Evolutionary conservation across 164 flowering plant genomes (phyloP).

Genomic region (Santalum album): DNA sequence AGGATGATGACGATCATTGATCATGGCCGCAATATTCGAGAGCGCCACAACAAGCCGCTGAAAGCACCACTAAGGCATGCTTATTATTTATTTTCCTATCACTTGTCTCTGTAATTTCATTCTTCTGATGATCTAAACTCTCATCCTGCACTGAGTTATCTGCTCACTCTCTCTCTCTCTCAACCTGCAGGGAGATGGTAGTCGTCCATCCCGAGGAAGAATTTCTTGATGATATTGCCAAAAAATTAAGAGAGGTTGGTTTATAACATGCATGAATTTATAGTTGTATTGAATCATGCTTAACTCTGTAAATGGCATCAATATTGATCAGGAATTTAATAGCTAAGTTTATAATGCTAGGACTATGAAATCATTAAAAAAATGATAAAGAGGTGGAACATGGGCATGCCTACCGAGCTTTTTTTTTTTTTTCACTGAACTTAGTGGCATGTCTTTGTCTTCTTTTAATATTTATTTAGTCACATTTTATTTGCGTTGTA

Average conservation of each 20-base stretch:
- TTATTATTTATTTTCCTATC: neutral
- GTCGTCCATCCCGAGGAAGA: slow-evolving; percentile 82
- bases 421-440: too few species aligned
- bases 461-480: too few species aligned
- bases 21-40: slow-evolving; percentile 92
- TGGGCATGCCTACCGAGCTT: too few species aligned
- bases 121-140: neutral
- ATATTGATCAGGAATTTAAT: too few species aligned
- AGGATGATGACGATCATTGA: slow-evolving; percentile 96
- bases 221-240: slow-evolving; percentile 88
- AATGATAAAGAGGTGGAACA: too few species aligned
- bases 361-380: too few species aligned
- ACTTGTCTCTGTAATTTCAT: neutral
- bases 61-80: slow-evolving; percentile 81
- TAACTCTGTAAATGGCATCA: too few species aligned
- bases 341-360: too few species aligned
- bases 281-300: too few species aligned
- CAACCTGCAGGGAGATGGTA: slow-evolving; percentile 69
- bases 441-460: too few species aligned
- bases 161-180: neutral
- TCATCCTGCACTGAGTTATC: too few species aligned
- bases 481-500: slow-evolving; percentile 14
- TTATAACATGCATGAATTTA: neutral
- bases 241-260: slow-evolving; percentile 74
- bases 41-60: slow-evolving; percentile 84